phyloP scores from a whole-genome alignment of 2,329 filamentous ascomycete species.

The Ophiostoma tasmaniense region DNA sequence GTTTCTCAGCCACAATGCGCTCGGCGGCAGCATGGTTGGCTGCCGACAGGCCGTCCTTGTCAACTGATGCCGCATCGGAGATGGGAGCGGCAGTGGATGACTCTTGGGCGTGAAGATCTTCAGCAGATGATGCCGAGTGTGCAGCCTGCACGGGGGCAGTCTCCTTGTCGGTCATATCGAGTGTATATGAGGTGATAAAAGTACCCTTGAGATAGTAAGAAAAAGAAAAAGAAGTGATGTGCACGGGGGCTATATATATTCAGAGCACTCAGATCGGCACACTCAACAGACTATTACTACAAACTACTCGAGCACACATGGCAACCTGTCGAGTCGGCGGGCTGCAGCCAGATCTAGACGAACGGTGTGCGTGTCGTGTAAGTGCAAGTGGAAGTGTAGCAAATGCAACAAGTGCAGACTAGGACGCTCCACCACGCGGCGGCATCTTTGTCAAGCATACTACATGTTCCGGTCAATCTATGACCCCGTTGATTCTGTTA shows the following conservation, averaged over 20 bases:
- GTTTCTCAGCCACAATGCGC: conserved; percentile 12
- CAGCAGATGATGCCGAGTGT: neutral
- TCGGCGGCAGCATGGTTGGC: conserved; percentile 12
- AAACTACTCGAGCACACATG: neutral
- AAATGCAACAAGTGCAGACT: neutral
- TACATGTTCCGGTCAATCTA: neutral
- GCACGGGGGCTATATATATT: neutral
- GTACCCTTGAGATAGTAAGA: neutral
- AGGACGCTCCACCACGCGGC: neutral
- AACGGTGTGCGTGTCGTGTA: neutral
- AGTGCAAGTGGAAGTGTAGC: neutral
- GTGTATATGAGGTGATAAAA: neutral
- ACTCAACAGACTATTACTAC: neutral
- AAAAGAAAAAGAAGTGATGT: neutral
- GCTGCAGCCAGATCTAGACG: neutral
- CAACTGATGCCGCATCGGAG: conserved; percentile 1
- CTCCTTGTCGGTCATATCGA: neutral
- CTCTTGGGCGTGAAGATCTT: neutral
- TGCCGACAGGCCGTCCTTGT: conserved; percentile 14
- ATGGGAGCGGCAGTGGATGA: neutral
- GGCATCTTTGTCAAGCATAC: neutral
- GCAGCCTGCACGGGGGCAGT: neutral
- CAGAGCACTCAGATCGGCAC: neutral
- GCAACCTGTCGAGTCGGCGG: neutral
- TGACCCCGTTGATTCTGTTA: neutral